These are phyloP conservation scores for Albizia julibrissin DNA, from an alignment of 306 rosid species.

Conservation along the genomic window DNA sequence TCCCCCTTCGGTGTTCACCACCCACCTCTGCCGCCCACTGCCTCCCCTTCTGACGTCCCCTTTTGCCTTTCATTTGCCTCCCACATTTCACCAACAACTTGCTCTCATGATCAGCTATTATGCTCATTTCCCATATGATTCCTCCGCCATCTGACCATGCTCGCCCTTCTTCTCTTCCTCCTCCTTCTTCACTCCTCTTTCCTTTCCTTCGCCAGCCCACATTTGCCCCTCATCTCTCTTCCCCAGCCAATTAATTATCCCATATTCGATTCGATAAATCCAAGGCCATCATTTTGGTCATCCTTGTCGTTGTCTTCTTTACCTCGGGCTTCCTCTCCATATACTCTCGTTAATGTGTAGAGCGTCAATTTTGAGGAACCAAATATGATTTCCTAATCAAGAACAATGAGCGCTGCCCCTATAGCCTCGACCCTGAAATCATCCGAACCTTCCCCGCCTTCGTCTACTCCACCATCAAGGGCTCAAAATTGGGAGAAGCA, in stretches of 20 bases:
- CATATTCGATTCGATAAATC: constrained; percentile 41
- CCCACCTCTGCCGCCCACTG: too few relatives aligned
- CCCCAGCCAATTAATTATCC: not conserved
- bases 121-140: constrained; percentile 15
- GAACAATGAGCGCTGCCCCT: constrained; percentile 38
- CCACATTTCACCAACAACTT: not conserved
- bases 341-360: constrained; percentile 78
- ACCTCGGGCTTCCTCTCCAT: constrained; percentile 65
- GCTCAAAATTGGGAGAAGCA: constrained; percentile 52
- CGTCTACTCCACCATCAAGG: constrained; percentile 72
- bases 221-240: not conserved
- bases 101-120: constrained; percentile 36
- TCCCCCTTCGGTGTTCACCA: too few relatives aligned
- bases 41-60: not conserved
- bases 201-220: constrained; percentile 45
- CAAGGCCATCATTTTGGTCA: constrained; percentile 58
- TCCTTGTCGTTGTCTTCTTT: constrained; percentile 58
- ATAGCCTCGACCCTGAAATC: constrained; percentile 56
- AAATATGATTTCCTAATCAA: not conserved
- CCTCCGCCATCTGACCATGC: constrained; percentile 17
- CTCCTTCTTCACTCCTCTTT: not conserved
- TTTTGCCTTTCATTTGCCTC: not conserved
- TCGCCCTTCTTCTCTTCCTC: constrained; percentile 22
- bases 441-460: constrained; percentile 73
- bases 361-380: constrained; percentile 40